Base-by-base conservation (phyloP, 768 basidiomycete species). In the Phanerochaete carnosa region DNA sequence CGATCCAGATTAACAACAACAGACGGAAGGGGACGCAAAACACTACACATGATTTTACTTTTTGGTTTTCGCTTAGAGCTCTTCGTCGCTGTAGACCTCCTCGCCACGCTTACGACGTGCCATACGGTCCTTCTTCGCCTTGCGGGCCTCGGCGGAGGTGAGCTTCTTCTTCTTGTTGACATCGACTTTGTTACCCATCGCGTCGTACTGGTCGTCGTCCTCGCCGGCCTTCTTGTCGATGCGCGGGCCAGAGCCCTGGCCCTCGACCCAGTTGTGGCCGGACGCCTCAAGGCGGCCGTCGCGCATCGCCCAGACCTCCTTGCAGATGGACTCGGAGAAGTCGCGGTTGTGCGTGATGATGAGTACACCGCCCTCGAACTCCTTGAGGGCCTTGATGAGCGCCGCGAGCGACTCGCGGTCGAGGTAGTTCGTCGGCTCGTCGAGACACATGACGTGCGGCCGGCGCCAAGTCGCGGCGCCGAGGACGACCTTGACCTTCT, bases 341-440 rank as follows among this genome's bases (percentile, higher is more conserved):
- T 98, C 95, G 63, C 92, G 88, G 82, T 95, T 94, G 87, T 97
- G 95, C 57, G 95, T 97, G 70, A 98, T 97, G 74, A 97, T 80
- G 73, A 97, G 90, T 63, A 97, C 94, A 88, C 96, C 96, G 75
- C 96, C 97, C 78, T 96, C 94, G 77, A 98, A 98, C 75, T 83
- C 83, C 86, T 98, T 97, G 79, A 99, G 86, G 9, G 96, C 97
- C 69, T 95, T 91, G 72, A 99, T 99, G 76, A 99, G 88, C 35
- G 97, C 97, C 67, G 97, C 97, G 69, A 99, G 88, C 65, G 97
- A 99, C 79, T 99, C 97, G 75, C 97, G 92, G 82, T 98, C 97
- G 75, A 99, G 88, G 83, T 98, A 99, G 84, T 99, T 96, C 68
- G 95, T 96, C 65, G 95, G 95, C 80, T 97, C 95, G 76, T 98